Percentiles rank a stretch among this genome's conserved stretches.
These are phyloP conservation scores for Cyclotella sp. DNA, from an alignment of 108 stramenopile species.

Conservation along the genomic window DNA sequence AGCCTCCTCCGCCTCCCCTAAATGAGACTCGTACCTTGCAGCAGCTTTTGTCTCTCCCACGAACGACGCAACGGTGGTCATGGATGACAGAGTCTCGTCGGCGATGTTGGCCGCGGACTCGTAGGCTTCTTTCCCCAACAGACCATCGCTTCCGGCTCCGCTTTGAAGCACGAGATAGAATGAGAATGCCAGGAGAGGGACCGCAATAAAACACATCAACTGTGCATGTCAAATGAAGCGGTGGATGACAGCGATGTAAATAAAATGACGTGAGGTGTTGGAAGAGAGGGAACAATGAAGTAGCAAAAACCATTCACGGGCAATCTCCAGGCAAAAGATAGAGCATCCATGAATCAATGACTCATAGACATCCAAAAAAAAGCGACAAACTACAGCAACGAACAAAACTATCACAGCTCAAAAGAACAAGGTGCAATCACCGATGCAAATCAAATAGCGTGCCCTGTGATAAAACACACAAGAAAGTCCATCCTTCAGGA, in stretches of 20 bases:
- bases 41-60: slow-evolving; percentile 36
- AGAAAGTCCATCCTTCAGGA: background rate
- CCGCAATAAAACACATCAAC: slow-evolving; percentile 33
- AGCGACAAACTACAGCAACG: too few relatives aligned
- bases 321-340: too few relatives aligned
- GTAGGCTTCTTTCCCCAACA: slow-evolving; percentile 45
- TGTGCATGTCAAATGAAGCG: background rate
- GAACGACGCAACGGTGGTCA: slow-evolving; percentile 38
- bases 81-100: slow-evolving; percentile 42
- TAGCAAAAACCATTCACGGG: background rate
- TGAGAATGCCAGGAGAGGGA: slow-evolving; percentile 30
- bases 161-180: slow-evolving; percentile 36
- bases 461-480: background rate
- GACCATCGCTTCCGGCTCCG: slow-evolving; percentile 36
- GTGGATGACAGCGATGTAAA: background rate
- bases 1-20: slow-evolving; percentile 35
- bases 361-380: too few relatives aligned
- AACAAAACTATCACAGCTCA: too few relatives aligned
- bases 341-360: too few relatives aligned
- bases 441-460: too few relatives aligned
- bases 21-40: slow-evolving; percentile 33
- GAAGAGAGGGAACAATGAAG: background rate
- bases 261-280: background rate
- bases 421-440: too few relatives aligned
- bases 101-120: slow-evolving; percentile 49